phyloP scores from a whole-genome alignment of 225 moss, liverwort and hornwort genomes.

The Anthoceros angustus region DNA sequence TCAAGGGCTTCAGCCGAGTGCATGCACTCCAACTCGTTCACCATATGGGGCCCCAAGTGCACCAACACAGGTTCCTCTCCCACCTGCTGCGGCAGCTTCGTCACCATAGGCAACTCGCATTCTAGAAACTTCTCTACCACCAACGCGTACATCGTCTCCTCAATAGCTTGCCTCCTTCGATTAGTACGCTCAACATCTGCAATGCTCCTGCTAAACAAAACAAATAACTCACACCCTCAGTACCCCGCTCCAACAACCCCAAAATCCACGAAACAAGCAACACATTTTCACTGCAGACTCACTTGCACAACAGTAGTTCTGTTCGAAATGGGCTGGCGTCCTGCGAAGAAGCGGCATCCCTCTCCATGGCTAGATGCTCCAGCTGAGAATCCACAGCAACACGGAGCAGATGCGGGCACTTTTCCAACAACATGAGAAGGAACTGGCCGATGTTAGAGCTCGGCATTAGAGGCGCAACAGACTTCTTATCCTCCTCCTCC shows the following conservation, averaged over 20 bases:
- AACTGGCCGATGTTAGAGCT: conserved; percentile 32
- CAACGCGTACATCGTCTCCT: conserved; percentile 27
- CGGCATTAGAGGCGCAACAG: conserved; percentile 25
- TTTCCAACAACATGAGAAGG: conserved; percentile 21
- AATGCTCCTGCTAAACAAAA: conserved; percentile 23
- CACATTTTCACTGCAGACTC: not conserved
- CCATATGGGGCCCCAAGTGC: conserved; percentile 19
- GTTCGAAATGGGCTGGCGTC: conserved; percentile 15
- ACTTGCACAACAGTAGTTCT: conserved; percentile 28
- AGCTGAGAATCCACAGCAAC: conserved; percentile 31
- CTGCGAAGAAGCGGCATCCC: conserved; percentile 13
- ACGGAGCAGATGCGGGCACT: conserved; percentile 27
- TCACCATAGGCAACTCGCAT: conserved; percentile 13
- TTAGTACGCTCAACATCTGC: conserved; percentile 29
- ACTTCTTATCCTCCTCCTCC: conserved; percentile 5
- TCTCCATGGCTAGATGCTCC: conserved; percentile 25
- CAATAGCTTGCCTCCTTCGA: conserved; percentile 25
- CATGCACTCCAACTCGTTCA: conserved; percentile 20
- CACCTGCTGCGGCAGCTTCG: conserved; percentile 18
- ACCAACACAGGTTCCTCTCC: conserved; percentile 15
- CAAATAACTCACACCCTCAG: not conserved
- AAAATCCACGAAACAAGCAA: too few relatives aligned
- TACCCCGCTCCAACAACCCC: not conserved
- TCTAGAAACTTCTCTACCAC: conserved; percentile 36
- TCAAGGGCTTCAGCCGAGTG: conserved; percentile 31